Base-by-base conservation (phyloP, 139 green algal species). In the Haematococcus sp. region DNA sequence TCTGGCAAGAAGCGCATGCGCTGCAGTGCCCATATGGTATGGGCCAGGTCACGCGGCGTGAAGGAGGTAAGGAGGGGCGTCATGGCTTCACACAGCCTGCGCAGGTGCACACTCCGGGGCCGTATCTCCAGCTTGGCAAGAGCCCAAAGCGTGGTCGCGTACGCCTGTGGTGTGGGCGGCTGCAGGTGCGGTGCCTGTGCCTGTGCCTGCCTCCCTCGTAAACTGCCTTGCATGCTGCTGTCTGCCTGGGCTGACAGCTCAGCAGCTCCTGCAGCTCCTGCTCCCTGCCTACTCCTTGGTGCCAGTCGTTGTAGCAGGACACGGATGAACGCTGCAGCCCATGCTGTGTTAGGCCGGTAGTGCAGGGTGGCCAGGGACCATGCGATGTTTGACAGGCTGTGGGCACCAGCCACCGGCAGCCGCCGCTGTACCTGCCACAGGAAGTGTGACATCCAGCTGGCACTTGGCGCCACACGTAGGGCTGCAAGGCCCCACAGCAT, bases 11-110 rank as follows among this genome's bases (percentile, higher is more conserved):
- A 60, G 4, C 30, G n/a, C 19, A 83, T 33, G 3, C 51, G 72
- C 17, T 58, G 67, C 3, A 79, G 40, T 0, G 72, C 67, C 77
- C 72, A 79, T 9, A 83, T 68, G 20, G 69, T 22, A 33, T 74
- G 61, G 3, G 77, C 35, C 9, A 71, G 68, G 72, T 80, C 72
- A 15, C 61, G 59, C 1, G 77, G 59, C 15, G 11, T 58, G 66
- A 78, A 83, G 32, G 20, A 1, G 9, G 56, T 56, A 20, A 83
- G 58, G 9, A 13, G 13, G 3, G 70, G 58, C 15, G 25, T 27
- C 58, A 59, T 27, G 35, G 58, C 30, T 23, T 27, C 34, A 20
- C 33, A 28, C 3, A n/a, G 31, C 28, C 13, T 68, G 61, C 31
- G 20, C 31, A 68, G 28, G 11, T 51, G 61, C 31, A 49, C 30